Evolutionary conservation across 306 rosid genomes (phyloP).

Genomic region (Pachyrhizus erosus): DNA sequence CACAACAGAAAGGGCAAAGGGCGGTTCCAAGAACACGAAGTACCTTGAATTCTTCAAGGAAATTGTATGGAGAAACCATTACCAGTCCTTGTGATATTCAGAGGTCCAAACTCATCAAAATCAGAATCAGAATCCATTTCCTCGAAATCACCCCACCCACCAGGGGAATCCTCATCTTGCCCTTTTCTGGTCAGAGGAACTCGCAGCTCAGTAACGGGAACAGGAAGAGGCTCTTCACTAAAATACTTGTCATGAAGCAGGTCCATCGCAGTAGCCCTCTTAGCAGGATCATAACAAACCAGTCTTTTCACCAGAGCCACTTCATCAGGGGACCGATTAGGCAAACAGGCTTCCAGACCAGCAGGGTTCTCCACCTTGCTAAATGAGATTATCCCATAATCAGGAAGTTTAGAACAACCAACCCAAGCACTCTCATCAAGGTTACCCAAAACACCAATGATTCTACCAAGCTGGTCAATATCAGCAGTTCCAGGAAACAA

Average conservation of each 20-base stretch:
- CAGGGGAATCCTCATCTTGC: slow-evolving; percentile 59
- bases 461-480: slow-evolving; percentile 89
- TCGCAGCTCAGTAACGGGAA: slow-evolving; percentile 64
- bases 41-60: slow-evolving; percentile 52
- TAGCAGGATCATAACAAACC: slow-evolving; percentile 80
- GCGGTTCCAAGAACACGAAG: slow-evolving; percentile 32
- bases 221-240: slow-evolving; percentile 80
- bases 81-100: slow-evolving; percentile 56
- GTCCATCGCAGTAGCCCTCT: slow-evolving; percentile 81
- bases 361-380: slow-evolving; percentile 73
- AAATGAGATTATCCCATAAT: slow-evolving; percentile 77
- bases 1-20: slow-evolving; percentile 17
- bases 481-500: slow-evolving; percentile 90
- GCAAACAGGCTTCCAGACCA: slow-evolving; percentile 73
- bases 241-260: slow-evolving; percentile 79
- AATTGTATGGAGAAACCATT: slow-evolving; percentile 75
- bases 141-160: slow-evolving; percentile 56
- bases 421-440: slow-evolving; percentile 86
- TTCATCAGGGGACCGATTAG: slow-evolving; percentile 62
- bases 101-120: slow-evolving; percentile 67
- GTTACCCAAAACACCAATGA: slow-evolving; percentile 79
- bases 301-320: slow-evolving; percentile 67
- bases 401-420: slow-evolving; percentile 83
- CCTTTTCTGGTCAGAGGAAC: slow-evolving; percentile 65
- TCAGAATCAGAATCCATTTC: slow-evolving; percentile 79